Evolutionary conservation across 306 rosid genomes (phyloP).

Genomic region (Styphnolobium japonicum): DNA sequence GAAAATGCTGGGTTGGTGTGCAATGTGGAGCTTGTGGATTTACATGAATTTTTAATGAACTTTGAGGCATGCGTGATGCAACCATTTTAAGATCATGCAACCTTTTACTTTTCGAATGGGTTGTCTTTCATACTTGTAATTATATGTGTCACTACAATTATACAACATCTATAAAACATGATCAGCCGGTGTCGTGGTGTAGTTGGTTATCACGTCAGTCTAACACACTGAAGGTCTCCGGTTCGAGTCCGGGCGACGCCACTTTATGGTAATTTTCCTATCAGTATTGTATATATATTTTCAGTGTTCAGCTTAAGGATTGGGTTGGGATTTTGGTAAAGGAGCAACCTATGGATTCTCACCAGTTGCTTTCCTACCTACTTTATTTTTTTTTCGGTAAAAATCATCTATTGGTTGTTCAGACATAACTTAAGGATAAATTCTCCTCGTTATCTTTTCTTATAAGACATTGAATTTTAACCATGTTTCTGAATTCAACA

Average conservation of each 20-base stretch:
- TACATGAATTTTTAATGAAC: slow-evolving; percentile 44
- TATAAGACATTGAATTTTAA: background rate
- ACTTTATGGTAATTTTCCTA: too few relatives aligned
- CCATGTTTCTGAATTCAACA: background rate
- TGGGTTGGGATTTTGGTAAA: background rate
- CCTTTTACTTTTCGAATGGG: too few relatives aligned
- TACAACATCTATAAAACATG: too few relatives aligned
- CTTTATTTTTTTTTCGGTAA: background rate
- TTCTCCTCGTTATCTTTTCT: background rate
- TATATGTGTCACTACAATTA: too few relatives aligned
- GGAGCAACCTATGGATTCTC: background rate
- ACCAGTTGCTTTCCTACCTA: slow-evolving; percentile 28
- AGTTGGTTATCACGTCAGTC: slow-evolving; percentile 95
- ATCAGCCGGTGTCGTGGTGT: slow-evolving; percentile 50
- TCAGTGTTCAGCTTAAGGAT: slow-evolving; percentile 1
- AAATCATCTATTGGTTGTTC: background rate
- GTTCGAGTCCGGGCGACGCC: slow-evolving; percentile 66
- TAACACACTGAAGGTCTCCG: slow-evolving; percentile 94
- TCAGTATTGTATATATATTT: too few relatives aligned
- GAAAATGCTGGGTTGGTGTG: slow-evolving; percentile 36
- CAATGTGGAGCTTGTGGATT: slow-evolving; percentile 33
- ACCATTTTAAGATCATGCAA: background rate
- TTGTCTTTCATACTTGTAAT: too few relatives aligned
- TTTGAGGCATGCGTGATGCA: slow-evolving; percentile 23
- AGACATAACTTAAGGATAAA: background rate